Evolutionary conservation across 129 eudicot genomes (phyloP), one percentile per base, ranked within the genome.

Genomic region (Lactuca sativa): DNA sequence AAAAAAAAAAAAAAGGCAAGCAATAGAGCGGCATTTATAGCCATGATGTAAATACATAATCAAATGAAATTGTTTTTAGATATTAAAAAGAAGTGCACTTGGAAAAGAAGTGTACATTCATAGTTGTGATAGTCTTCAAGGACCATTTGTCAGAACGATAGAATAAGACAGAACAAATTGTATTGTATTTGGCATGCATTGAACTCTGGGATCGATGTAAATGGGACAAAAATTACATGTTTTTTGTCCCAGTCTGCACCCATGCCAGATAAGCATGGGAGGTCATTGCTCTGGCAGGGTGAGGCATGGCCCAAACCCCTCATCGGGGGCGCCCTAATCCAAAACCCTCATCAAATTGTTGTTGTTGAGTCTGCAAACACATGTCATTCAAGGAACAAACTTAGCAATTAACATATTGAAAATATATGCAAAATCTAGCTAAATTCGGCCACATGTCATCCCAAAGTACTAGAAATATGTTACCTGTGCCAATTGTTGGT

Each of bases 291-390:
- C 71, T 67, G 73, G 65, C 86, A 48, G 78, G 86, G 80, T 80
- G 90, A 86, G 90, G 89, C 92, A 70, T 55, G 63, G 79, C 89
- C 87, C 86, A 66, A 6, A 76, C 86, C 87, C 91, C 82, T 90
- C 64, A 90, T 17, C 92, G 90, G 86, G 96, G 95, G 82, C 91
- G 95, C 82, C 87, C 95, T 80, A 90, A 67, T 66, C 91, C 95
- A 84, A 84, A 88, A 70, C 83, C 73, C 7, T 85, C 77, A 82
- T 90, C 97, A 65, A 77, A 49, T 48, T 79, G 89, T 75, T 81
- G 89, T 74, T 80, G 95, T 74, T 80, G 89, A 80, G 85, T 77
- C 75, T 84, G 74, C 78, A 89, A 66, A 83, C 56, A 48, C 82
- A 48, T 74, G 68, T 32, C 62, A 84, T 84, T 36, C 5, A 58